Conservation (phyloP, 2,329 filamentous ascomycete genomes). For the Colletotrichum siamense region DNA sequence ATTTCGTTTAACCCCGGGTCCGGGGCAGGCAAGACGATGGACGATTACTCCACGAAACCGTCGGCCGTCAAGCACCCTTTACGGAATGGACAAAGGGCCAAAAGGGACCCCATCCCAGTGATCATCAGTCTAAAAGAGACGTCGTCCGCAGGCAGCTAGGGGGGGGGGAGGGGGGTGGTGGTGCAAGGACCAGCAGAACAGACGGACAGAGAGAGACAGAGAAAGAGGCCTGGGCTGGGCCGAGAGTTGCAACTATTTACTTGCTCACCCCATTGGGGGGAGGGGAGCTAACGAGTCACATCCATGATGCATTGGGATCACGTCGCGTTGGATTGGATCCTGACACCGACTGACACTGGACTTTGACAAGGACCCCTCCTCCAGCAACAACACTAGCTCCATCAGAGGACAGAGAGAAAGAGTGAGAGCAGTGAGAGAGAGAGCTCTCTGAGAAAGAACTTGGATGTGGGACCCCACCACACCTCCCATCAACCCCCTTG, state of each 20-base stretch:
- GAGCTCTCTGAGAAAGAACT: neutral
- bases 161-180: neutral
- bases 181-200: neutral
- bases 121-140: neutral
- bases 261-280: neutral
- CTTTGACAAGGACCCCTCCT: neutral
- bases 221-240: neutral
- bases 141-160: neutral
- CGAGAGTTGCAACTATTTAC: neutral
- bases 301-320: constrained; percentile 14
- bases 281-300: neutral
- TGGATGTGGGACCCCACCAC: neutral
- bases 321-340: constrained; percentile 13
- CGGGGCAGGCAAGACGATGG: neutral
- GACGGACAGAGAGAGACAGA: neutral
- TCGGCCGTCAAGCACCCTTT: neutral
- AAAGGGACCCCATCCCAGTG: neutral
- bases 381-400: neutral
- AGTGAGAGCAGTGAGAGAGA: neutral
- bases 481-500: neutral
- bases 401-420: neutral
- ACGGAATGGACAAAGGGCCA: neutral
- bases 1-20: neutral
- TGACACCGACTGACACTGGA: constrained; percentile 6
- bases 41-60: neutral